Evolutionary conservation across 768 basidiomycete species (phyloP).

Genomic region (Gloeophyllum trabeum): DNA sequence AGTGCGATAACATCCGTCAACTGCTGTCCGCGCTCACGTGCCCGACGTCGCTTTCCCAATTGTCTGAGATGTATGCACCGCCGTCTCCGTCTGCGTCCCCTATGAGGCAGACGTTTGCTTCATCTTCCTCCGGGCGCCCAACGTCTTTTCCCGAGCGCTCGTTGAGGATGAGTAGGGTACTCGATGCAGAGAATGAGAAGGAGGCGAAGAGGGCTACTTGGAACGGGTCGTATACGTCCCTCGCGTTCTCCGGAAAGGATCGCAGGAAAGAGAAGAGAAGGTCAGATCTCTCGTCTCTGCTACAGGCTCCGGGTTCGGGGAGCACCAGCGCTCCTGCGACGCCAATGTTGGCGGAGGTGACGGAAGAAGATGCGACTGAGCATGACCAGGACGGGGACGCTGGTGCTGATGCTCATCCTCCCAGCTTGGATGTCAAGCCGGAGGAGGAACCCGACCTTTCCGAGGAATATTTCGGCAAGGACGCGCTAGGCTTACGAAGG

Average conservation of each 20-base stretch:
- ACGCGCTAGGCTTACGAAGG: conserved; percentile 51
- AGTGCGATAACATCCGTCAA: conserved; percentile 75
- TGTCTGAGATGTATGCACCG: conserved; percentile 85
- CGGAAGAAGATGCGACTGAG: background rate
- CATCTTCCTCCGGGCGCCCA: conserved; percentile 15
- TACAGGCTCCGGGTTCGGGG: conserved; percentile 17
- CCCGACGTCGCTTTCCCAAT: conserved; percentile 59
- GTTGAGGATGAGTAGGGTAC: background rate
- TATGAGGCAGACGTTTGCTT: conserved; percentile 31
- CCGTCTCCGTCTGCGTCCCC: conserved; percentile 39
- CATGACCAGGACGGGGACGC: background rate
- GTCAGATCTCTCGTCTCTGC: conserved; percentile 40
- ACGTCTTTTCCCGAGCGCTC: conserved; percentile 14
- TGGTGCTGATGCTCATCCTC: background rate
- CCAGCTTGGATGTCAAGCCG: conserved; percentile 3
- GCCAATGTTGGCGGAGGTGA: background rate
- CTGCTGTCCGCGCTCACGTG: conserved; percentile 69
- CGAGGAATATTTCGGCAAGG: conserved; percentile 41
- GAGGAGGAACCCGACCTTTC: conserved; percentile 9
- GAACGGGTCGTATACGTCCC: conserved; percentile 53
- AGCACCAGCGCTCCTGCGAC: background rate
- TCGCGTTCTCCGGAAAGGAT: conserved; percentile 34
- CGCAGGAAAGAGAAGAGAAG: conserved; percentile 37
- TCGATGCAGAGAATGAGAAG: conserved; percentile 8
- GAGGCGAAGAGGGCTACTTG: conserved; percentile 57